These are phyloP conservation scores for Candida multigemmis DNA, from an alignment of 805 yeast genomes.

Conservation along the genomic window DNA sequence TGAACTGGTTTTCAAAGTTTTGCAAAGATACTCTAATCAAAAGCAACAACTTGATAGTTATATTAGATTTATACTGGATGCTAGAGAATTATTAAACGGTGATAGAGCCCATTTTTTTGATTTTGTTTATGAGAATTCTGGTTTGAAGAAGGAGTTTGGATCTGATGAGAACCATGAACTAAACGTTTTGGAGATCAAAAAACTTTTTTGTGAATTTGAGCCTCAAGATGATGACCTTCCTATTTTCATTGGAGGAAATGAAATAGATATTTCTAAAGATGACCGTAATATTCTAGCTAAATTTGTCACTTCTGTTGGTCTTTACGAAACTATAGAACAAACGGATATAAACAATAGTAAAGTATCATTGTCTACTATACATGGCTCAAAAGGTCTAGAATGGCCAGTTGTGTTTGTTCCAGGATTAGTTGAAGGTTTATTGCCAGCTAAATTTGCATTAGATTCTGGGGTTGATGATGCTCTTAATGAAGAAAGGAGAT, in stretches of 20 bases:
- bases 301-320: slow-evolving; percentile 24
- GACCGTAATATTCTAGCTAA: slow-evolving; percentile 10
- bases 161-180: slow-evolving; percentile 18
- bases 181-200: slow-evolving; percentile 32
- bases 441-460: slow-evolving; percentile 52
- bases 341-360: slow-evolving; percentile 9
- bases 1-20: too few species aligned
- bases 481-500: slow-evolving; percentile 70
- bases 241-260: slow-evolving; percentile 6
- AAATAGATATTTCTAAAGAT: slow-evolving; percentile 5
- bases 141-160: slow-evolving; percentile 16
- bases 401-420: slow-evolving; percentile 92
- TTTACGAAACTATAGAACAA: slow-evolving; percentile 18
- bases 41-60: neutral
- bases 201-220: slow-evolving; percentile 23
- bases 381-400: slow-evolving; percentile 88
- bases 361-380: slow-evolving; percentile 66
- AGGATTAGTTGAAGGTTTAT: slow-evolving; percentile 52
- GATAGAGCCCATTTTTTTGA: slow-evolving; percentile 10
- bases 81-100: neutral
- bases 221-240: slow-evolving; percentile 18
- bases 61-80: neutral
- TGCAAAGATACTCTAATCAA: too few species aligned
- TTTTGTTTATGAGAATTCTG: slow-evolving; percentile 15
- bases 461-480: slow-evolving; percentile 16